Base-by-base conservation (phyloP, 139 green algal genomes). In the Tetradesmus lagerheimii region DNA sequence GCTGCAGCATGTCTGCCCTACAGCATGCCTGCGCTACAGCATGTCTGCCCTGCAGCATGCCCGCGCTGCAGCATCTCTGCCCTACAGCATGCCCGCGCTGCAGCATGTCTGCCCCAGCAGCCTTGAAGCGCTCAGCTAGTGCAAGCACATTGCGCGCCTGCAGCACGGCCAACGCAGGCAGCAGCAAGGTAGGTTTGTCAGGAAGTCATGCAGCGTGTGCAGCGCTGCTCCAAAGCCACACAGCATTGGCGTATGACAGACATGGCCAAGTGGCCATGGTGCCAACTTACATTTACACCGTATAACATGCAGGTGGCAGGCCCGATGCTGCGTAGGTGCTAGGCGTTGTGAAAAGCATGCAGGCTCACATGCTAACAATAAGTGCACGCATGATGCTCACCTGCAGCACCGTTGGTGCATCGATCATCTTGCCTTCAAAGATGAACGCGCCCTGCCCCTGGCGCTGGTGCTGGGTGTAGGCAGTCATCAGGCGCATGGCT, bases 361-460 rank as follows among this genome's bases (percentile, higher is more conserved):
- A 62, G 8, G 20, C 47, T 62, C 5, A 16, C 12, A 23, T 12
- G 47, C 20, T 62, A 14, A 62, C 47, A 62, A 14, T 62, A 62
- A 23, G 1, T 16, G 12, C 47, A n/a, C 20, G 45, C 45, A 9
- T 57, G 45, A 57, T 57, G 12, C 57, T 71, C 14, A 71, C 83
- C 64, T 88, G 83, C 74, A 92, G 62, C 71, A 93, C 87, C 34
- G 86, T 93, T 35, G 91, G 91, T 14, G 83, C 75, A 64, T 93
- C 91, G 16, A 93, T 93, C 91, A 93, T 93, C 64, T 81, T 89
- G 39, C 84, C 67, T 27, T 89, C 89, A 91, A 91, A 93, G 1
- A 90, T 53, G 34, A 93, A 93, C 1, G 89, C 89, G 27, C 89
- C 91, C n/a, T 76, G 35, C 35, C 91, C 91, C 31, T 62, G 29